These are phyloP conservation scores for Raddia guianensis DNA, from an alignment of 176 grass and related monocot species.

Conservation along the genomic window DNA sequence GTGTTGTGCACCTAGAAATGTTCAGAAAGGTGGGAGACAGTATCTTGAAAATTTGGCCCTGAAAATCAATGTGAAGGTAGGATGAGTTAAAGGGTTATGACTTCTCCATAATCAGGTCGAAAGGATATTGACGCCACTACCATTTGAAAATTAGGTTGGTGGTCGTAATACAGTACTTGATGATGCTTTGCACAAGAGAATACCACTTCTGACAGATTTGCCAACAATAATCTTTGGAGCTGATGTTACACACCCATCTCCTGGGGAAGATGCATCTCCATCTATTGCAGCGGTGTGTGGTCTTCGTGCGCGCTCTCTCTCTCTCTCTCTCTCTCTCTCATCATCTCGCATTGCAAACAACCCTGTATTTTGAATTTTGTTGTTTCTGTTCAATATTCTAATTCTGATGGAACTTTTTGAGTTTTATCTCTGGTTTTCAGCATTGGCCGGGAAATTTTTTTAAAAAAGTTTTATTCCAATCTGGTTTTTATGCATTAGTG, in stretches of 20 bases:
- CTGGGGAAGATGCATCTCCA: constrained; percentile 66
- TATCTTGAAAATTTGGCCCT: constrained; percentile 75
- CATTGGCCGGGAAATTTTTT: background rate
- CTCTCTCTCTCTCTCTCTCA: background rate
- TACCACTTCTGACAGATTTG: constrained; percentile 58
- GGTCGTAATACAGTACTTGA: constrained; percentile 70
- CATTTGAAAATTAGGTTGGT: constrained; percentile 46
- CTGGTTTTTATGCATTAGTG: background rate
- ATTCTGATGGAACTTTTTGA: background rate
- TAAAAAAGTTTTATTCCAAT: background rate
- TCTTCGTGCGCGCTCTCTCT: background rate
- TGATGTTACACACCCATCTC: constrained; percentile 79
- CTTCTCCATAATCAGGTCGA: background rate
- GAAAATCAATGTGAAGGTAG: constrained; percentile 95
- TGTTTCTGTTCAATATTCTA: background rate
- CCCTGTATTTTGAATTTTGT: no score
- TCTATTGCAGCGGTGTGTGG: constrained; percentile 70
- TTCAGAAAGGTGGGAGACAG: constrained; percentile 54
- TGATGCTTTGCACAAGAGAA: constrained; percentile 54
- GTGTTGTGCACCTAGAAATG: constrained; percentile 62
- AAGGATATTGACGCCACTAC: background rate
- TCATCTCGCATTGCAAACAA: no score
- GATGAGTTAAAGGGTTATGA: background rate
- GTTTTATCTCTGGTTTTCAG: background rate
- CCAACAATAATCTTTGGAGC: constrained; percentile 79